Conservation (phyloP, 306 rosid genomes). For the Dalbergia oliveri region DNA sequence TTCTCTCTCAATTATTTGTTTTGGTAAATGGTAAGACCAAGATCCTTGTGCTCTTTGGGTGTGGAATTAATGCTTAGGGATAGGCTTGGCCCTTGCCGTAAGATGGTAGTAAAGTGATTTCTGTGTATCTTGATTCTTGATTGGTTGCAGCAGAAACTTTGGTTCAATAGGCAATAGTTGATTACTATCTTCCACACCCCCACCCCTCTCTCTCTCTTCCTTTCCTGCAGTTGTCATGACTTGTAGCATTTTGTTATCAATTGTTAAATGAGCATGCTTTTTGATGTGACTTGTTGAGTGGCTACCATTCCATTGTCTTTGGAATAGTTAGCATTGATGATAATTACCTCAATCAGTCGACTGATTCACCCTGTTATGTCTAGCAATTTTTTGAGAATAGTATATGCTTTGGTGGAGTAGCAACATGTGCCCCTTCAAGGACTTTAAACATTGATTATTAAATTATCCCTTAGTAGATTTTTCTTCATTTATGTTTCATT, state of each 20-base stretch:
- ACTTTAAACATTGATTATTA: background rate
- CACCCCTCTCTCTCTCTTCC: too few species aligned
- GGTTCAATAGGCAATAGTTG: background rate
- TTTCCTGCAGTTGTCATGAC: background rate
- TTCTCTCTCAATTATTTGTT: background rate
- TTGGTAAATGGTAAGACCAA: background rate
- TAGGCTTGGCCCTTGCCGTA: background rate
- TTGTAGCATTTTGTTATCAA: background rate
- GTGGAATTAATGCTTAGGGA: background rate
- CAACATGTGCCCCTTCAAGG: background rate
- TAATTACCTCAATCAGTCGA: background rate
- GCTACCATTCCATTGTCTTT: background rate
- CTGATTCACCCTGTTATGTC: background rate
- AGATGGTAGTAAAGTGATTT: background rate
- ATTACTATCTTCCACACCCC: background rate
- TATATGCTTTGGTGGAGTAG: background rate
- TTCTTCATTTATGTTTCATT: background rate
- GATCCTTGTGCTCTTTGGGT: background rate
- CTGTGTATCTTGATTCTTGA: background rate
- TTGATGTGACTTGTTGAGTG: background rate
- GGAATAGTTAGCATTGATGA: background rate
- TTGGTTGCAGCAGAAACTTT: background rate
- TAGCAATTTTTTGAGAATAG: background rate
- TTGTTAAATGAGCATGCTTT: conserved; percentile 24
- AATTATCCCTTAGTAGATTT: background rate